Percentiles rank a stretch among this genome's conserved stretches.
phyloP scores from a whole-genome alignment of 257 asterid species.

The Scutellaria barbata region DNA sequence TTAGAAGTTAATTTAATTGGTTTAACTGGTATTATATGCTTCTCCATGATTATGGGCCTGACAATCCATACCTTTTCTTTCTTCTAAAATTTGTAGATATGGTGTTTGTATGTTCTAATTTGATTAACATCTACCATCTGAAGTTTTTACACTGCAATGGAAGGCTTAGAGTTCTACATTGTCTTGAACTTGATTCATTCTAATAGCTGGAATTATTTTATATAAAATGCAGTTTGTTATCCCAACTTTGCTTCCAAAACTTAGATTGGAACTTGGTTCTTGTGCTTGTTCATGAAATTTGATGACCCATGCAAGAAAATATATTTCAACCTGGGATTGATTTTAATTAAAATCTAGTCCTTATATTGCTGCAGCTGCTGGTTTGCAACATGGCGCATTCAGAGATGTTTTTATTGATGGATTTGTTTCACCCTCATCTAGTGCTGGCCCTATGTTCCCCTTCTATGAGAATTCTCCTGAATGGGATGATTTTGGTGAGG shows the following conservation, averaged over 20 bases:
- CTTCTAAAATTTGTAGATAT: background rate
- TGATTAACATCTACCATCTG: conserved; percentile 9
- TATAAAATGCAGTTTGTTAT: conserved; percentile 2
- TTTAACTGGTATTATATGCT: background rate
- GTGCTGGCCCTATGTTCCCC: conserved; percentile 93
- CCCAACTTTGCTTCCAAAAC: conserved; percentile 14
- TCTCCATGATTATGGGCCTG: conserved; percentile 19
- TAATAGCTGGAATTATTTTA: background rate
- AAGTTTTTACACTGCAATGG: conserved; percentile 12
- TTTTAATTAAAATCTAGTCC: conserved; percentile 21
- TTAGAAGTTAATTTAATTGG: background rate
- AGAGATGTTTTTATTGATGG: conserved; percentile 92
- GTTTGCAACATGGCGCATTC: conserved; percentile 67
- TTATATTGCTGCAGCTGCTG: conserved; percentile 57
- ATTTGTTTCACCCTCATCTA: conserved; percentile 70
- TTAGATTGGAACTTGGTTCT: conserved; percentile 18
- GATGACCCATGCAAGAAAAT: conserved; percentile 6
- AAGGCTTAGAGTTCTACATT: background rate
- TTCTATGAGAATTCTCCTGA: conserved; percentile 66
- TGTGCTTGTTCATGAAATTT: conserved; percentile 33
- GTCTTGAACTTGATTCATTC: conserved; percentile 28
- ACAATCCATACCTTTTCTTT: background rate
- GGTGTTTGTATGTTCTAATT: conserved; percentile 4
- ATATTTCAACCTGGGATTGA: conserved; percentile 1
- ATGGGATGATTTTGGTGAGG: conserved; percentile 99